Conservation (phyloP, 1,284 basidiomycete species). For the Pisolithus thermaeus region DNA sequence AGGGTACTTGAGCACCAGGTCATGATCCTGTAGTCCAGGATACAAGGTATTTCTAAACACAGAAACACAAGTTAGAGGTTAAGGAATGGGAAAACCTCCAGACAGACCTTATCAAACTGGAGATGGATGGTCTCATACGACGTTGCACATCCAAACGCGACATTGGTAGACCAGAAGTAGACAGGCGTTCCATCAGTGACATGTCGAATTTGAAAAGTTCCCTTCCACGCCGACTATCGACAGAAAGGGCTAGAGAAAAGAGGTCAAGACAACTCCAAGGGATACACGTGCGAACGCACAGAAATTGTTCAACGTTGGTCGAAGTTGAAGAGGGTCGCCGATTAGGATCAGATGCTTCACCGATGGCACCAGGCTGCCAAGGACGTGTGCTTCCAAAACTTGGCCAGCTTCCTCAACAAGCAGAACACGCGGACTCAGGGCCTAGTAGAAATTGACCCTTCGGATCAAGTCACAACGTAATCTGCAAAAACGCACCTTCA, state of each 20-base stretch:
- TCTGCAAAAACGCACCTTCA: constrained; percentile 38
- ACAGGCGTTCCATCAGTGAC: constrained; percentile 59
- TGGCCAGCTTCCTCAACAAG: constrained; percentile 73
- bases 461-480: neutral
- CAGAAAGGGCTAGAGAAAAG: constrained; percentile 39
- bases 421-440: constrained; percentile 47
- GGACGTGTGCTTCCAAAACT: constrained; percentile 68
- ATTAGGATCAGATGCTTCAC: constrained; percentile 62
- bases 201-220: constrained; percentile 53
- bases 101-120: constrained; percentile 43
- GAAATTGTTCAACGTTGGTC: constrained; percentile 61
- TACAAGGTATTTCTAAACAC: constrained; percentile 50
- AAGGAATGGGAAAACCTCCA: constrained; percentile 5
- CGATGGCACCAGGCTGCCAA: constrained; percentile 55
- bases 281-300: constrained; percentile 33
- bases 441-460: constrained; percentile 27
- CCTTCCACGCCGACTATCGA: constrained; percentile 44
- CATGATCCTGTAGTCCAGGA: constrained; percentile 51
- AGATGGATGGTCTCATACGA: constrained; percentile 55
- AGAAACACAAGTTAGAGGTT: neutral
- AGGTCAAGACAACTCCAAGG: neutral
- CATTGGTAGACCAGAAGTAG: constrained; percentile 46
- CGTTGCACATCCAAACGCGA: constrained; percentile 55
- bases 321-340: constrained; percentile 66
- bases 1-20: constrained; percentile 43